Base-by-base conservation (phyloP, 805 yeast genomes). In the Yarrowia sp. region DNA sequence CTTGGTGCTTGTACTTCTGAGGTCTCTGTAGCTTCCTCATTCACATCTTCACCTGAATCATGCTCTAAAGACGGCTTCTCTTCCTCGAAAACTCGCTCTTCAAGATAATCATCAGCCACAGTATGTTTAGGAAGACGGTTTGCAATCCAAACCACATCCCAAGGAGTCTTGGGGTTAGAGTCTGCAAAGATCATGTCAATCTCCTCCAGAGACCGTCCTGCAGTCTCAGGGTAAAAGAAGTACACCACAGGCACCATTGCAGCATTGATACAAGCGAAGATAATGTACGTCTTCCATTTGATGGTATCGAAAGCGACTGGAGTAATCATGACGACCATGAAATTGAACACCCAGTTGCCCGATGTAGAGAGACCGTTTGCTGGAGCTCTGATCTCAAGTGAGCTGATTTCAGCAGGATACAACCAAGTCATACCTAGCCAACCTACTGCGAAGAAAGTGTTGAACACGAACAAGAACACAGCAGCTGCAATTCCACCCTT, bases 101-200 rank as follows among this genome's bases (percentile, higher is more conserved):
- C 55, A 14, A 49, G 19, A 1, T 49, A 49, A 11, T 49, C 55
- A 9, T 49, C 55, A 0, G 16, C 40, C 2, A 7, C 22, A 1
- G 38, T 49, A 1, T 49, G 55, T 32, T 42, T 9, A 5, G 80
- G 80, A 68, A 76, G 71, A 16, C 70, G 71, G 22, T 70, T 69
- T 32, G 80, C 81, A 70, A 80, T 79, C 8, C 69, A 64, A 2
- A 81, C 83, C 35, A 81, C 82, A 40, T 79, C 77, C 83, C 83
- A 81, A 1, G 84, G 84, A 55, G 76, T 78, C 75, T 74, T 70
- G 1, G 79, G 77, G 67, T 80, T 75, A 49, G 73, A 74, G 16
- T 65, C 48, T 4, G 63, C 58, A 11, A 52, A 52, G 16, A 52
- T 52, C 42, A 4, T 3, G 11, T 52, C 58, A 5, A 52, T 52